Evolutionary conservation across 257 asterid species (phyloP), one percentile per base, ranked within the genome.

Genomic region (Linderniella brevidens): DNA sequence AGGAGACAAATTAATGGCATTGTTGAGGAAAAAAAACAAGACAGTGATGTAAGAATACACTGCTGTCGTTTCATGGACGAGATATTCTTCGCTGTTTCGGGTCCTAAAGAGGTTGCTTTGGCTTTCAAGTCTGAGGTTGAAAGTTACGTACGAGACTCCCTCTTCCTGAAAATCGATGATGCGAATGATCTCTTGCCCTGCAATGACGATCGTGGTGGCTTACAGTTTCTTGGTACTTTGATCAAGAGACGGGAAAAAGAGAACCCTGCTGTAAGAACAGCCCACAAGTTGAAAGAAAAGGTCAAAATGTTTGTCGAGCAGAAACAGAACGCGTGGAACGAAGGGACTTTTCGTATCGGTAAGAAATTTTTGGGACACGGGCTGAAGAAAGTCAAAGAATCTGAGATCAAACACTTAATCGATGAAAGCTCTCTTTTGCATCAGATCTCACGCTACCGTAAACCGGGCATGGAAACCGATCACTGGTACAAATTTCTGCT

Each of bases 61-160:
- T 78, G 94, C 48, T 78, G 92, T 56, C 92, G 98, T 14, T 79
- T 78, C 65, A 75, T 88, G 93, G 98, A 88, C 55, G 98, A 88
- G 72, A 71, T 88, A 44, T 66, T 84, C 55, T 64, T 80, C 35
- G 82, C 88, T 37, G 37, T 84, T 60, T 69, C 88, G 12, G 94
- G 98, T 55, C 67, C 92, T 49, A 63, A 70, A 69, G 95, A 84
- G 58, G 67, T 66, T 0, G 82, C 95, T 36, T 18, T 60, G 53
- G 56, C 75, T 41, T 68, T 78, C 61, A 84, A 77, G 61, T 68
- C 76, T 4, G 93, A 81, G 11, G 63, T 73, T 35, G 76, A 74
- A 62, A 56, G 52, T 37, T 84, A 61, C 69, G 52, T 88, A 50
- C 74, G 70, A 53, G 65, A 70, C 58, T 57, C 69, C 48, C 93